Base-by-base conservation (phyloP, 78 protist genomes). In the Tieghemostelium lacteum region DNA sequence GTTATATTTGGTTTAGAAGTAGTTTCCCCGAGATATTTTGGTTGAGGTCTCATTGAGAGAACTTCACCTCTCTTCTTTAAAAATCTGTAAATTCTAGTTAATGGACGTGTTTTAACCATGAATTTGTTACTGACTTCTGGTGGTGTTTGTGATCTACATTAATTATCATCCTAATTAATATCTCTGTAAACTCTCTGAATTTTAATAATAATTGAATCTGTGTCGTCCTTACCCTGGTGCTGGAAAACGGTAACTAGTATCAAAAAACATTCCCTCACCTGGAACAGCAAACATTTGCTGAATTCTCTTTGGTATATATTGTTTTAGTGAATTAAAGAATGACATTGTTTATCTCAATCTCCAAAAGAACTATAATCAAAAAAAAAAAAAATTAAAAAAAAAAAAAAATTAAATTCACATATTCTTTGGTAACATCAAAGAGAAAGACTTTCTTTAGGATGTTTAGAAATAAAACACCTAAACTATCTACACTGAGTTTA, bases 21-120 rank as follows among this genome's bases (percentile, higher is more conserved):
- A 62, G 60, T 12, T 0, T 3, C 20, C 39, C 62, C 86, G 2
- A 54, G 17, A 42, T 58, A 83, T 20, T 20, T 64, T 69, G 76
- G 91, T 57, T 49, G 37, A 50, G 63, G 60, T 57, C 91, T 58
- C 65, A 83, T 34, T n/a, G 74, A 70, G 29, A 57, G 75, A 5
- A 83, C 91, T n/a, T 83, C 91, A 50, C 91, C 91, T 83, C 91
- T 83, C 72, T 83, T 83, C 26, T 83, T 83, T 52, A 83, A 69
- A 29, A 54, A 83, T 58, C 69, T 83, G 16, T 83, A 83, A 45
- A 83, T 54, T 73, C 65, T 83, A 10, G 80, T 60, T 36, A 83
- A 64, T 58, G 91, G 78, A 67, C 91, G 74, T 17, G 91, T 69
- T 64, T 83, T 83, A 19, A 69, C 65, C 19, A 36, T 57, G 24